Percentiles rank a stretch among this genome's conserved stretches.
Evolutionary conservation across 140 eudicot genomes (phyloP).

Genomic region (Ambrosia hybrid): DNA sequence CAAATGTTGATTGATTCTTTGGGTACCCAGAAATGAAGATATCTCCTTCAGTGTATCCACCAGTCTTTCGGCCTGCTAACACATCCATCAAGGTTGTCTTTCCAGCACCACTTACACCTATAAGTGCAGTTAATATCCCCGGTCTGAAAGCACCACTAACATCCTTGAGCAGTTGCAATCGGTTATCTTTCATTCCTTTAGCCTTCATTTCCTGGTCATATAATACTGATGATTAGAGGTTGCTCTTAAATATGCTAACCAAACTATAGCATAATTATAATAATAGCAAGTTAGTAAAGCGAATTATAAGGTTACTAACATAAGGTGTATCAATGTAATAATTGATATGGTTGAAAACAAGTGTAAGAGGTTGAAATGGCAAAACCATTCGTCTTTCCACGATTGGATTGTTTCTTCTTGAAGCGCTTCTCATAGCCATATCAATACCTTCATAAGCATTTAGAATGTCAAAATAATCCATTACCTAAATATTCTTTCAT

Average conservation of each 20-base stretch:
- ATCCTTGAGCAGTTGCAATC: conserved; percentile 20
- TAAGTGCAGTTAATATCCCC: conserved; percentile 14
- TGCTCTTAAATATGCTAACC: not conserved
- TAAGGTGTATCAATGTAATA: conserved; percentile 17
- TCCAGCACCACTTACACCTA: conserved; percentile 20
- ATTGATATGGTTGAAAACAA: conserved; percentile 18
- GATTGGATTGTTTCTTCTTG: not conserved
- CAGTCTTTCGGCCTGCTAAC: conserved; percentile 16
- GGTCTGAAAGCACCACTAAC: conserved; percentile 21
- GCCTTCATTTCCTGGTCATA: conserved; percentile 21
- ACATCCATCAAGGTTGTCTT: conserved; percentile 23
- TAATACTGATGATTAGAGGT: not conserved
- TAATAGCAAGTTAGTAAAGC: no score
- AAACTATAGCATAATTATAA: no score
- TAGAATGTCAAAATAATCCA: not conserved
- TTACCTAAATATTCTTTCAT: not conserved
- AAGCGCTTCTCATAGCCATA: conserved; percentile 3
- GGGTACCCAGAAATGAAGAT: conserved; percentile 18
- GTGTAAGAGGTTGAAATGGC: conserved; percentile 22
- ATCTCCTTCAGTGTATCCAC: conserved; percentile 21
- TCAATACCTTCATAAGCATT: conserved; percentile 10
- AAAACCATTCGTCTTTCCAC: conserved; percentile 9
- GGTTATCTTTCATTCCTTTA: conserved; percentile 2
- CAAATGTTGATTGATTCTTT: conserved; percentile 21
- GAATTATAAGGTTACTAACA: conserved; percentile 2